A percentile compares a stretch with the other conserved stretches of the same genome.
These are phyloP conservation scores for Eucalyptus victrix DNA, from an alignment of 345 rosid species.

Conservation along the genomic window DNA sequence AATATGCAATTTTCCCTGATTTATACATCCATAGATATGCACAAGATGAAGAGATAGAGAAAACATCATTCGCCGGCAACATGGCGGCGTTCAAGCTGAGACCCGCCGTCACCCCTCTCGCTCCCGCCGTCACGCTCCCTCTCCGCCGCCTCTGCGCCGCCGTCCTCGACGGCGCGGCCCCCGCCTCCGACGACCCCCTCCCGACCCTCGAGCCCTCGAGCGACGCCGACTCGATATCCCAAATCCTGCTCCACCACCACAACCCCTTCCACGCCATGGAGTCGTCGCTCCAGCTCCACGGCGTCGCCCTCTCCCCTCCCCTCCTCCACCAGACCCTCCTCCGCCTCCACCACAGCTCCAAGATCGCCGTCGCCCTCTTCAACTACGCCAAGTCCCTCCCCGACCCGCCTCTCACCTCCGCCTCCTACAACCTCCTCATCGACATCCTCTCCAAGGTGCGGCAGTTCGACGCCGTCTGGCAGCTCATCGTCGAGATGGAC, in stretches of 20 bases:
- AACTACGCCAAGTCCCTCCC: conserved; percentile 41
- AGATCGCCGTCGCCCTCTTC: conserved; percentile 54
- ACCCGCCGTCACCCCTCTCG: background rate
- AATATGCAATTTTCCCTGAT: background rate
- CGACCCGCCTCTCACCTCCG: conserved; percentile 2
- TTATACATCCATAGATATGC: background rate
- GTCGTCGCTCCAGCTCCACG: conserved; percentile 70
- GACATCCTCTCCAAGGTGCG: conserved; percentile 63
- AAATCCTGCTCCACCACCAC: conserved; percentile 60
- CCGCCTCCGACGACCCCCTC: conserved; percentile 1
- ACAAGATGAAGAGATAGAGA: background rate
- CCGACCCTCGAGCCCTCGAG: conserved; percentile 43
- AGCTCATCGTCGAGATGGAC: conserved; percentile 65
- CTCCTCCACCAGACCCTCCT: conserved; percentile 78
- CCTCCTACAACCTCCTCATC: conserved; percentile 47
- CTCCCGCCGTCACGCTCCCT: background rate
- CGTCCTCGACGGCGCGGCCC: background rate
- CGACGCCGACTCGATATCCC: conserved; percentile 62
- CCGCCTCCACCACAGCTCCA: conserved; percentile 77
- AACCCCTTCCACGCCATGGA: conserved; percentile 84
- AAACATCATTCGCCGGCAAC: background rate
- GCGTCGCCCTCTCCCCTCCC: conserved; percentile 42
- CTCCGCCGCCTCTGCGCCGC: background rate
- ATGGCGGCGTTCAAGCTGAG: background rate
- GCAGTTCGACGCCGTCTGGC: conserved; percentile 74